A percentile compares a stretch with the other conserved stretches of the same genome.
phyloP scores from a whole-genome alignment of 1,139 yeast species.

The Saccharomycopsis hybrid region DNA sequence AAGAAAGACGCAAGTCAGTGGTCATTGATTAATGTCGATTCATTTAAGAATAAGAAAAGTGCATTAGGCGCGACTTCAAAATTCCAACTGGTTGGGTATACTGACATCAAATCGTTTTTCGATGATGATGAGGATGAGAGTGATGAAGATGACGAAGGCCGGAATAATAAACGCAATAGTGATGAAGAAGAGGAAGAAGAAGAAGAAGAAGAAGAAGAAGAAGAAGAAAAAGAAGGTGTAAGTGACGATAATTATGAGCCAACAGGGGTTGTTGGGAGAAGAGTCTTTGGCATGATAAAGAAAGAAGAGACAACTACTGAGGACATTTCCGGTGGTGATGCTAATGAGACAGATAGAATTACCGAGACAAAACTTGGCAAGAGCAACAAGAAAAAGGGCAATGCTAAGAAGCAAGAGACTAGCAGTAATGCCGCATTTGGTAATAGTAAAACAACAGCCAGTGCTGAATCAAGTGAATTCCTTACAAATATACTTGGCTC shows the following conservation, averaged over 20 bases:
- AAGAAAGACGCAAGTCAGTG: conserved; percentile 1
- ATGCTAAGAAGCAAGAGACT: background rate
- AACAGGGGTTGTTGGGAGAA: conserved; percentile 6
- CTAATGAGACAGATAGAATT: background rate
- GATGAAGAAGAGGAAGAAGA: conserved; percentile 6
- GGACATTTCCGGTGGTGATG: background rate
- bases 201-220: conserved; percentile 2
- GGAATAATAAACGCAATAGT: background rate
- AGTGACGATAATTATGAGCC: background rate
- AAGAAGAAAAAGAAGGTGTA: background rate
- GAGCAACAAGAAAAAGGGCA: background rate
- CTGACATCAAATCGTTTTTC: conserved; percentile 57
- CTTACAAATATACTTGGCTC: background rate
- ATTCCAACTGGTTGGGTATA: conserved; percentile 44
- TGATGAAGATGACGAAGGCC: no score
- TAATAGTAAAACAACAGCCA: background rate
- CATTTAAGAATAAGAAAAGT: conserved; percentile 1
- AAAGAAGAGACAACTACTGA: no score
- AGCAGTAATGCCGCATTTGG: background rate
- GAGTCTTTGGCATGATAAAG: conserved; percentile 5
- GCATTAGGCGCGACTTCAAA: background rate
- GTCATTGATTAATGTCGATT: background rate
- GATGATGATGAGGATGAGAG: conserved; percentile 6
- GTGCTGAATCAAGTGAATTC: background rate
- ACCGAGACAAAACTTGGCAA: conserved; percentile 1